Percentiles rank a stretch among this genome's conserved stretches.
These are phyloP conservation scores for Hordeum marinum DNA, from an alignment of 176 grass and related monocot species.

Conservation along the genomic window DNA sequence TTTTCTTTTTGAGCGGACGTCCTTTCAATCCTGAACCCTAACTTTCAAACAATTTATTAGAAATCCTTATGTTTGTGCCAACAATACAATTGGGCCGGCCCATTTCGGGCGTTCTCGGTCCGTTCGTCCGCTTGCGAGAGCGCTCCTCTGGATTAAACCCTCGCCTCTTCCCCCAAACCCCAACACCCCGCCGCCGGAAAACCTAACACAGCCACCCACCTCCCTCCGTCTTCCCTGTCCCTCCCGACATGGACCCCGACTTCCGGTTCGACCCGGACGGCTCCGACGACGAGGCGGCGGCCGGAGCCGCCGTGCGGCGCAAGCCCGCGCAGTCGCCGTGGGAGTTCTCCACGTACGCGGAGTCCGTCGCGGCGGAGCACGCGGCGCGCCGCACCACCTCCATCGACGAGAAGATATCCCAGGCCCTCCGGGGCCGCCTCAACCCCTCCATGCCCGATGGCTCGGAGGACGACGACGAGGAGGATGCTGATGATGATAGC, in stretches of 20 bases:
- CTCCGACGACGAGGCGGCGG: conserved; percentile 48
- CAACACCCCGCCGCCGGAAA: neutral
- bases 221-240: neutral
- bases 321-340: conserved; percentile 59
- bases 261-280: conserved; percentile 66
- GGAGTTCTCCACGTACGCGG: conserved; percentile 76
- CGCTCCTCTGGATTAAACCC: conserved; percentile 22
- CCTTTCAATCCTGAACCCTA: too few species aligned
- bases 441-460: conserved; percentile 32
- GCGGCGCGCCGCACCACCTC: conserved; percentile 53
- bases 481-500: conserved; percentile 14
- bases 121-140: too few species aligned
- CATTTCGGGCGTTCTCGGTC: too few species aligned
- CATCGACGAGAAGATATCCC: conserved; percentile 75
- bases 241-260: conserved; percentile 53
- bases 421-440: conserved; percentile 22
- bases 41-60: too few species aligned
- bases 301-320: neutral
- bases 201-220: neutral
- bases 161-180: neutral
- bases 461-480: conserved; percentile 17
- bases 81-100: too few species aligned
- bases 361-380: conserved; percentile 69
- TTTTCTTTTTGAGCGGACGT: too few species aligned
- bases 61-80: too few species aligned